Evolutionary conservation across 257 asterid genomes (phyloP).

Genomic region (Salvia splendens): DNA sequence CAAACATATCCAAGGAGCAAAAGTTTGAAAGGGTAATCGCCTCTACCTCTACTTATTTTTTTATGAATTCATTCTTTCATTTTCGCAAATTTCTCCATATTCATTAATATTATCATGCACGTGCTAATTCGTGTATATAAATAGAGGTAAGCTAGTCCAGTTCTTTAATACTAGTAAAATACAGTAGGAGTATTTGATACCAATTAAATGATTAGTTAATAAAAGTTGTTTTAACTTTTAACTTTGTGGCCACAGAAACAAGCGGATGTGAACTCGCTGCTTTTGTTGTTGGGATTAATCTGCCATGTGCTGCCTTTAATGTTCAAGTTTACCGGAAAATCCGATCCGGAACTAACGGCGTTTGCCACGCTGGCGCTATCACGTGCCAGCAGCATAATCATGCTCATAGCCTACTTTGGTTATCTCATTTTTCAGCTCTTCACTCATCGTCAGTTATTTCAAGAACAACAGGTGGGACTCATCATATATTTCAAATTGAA

Average conservation of each 20-base stretch:
- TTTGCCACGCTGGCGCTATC: constrained; percentile 53
- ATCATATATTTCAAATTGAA: neutral
- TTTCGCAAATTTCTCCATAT: too few relatives aligned
- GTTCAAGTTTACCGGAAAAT: constrained; percentile 46
- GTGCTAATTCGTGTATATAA: too few relatives aligned
- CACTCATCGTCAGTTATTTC: constrained; percentile 77
- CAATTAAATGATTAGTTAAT: too few relatives aligned
- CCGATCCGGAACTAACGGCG: constrained; percentile 34
- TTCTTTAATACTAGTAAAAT: too few relatives aligned
- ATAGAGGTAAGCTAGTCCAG: too few relatives aligned
- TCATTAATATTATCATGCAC: too few relatives aligned
- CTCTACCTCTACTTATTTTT: neutral
- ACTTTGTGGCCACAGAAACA: constrained; percentile 57
- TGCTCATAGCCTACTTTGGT: constrained; percentile 75
- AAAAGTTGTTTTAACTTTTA: neutral
- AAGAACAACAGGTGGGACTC: constrained; percentile 46
- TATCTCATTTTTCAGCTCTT: constrained; percentile 78
- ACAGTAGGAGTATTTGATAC: too few relatives aligned
- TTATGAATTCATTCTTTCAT: too few relatives aligned
- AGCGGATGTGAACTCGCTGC: constrained; percentile 74
- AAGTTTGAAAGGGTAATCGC: constrained; percentile 65
- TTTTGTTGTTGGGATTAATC: constrained; percentile 67
- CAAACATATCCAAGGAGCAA: constrained; percentile 58
- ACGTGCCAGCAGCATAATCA: constrained; percentile 67
- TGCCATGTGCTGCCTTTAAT: constrained; percentile 71